Percentiles rank a stretch among this genome's conserved stretches.
phyloP scores from a whole-genome alignment of 805 yeast genomes.

The Lipomyces yamadae region DNA sequence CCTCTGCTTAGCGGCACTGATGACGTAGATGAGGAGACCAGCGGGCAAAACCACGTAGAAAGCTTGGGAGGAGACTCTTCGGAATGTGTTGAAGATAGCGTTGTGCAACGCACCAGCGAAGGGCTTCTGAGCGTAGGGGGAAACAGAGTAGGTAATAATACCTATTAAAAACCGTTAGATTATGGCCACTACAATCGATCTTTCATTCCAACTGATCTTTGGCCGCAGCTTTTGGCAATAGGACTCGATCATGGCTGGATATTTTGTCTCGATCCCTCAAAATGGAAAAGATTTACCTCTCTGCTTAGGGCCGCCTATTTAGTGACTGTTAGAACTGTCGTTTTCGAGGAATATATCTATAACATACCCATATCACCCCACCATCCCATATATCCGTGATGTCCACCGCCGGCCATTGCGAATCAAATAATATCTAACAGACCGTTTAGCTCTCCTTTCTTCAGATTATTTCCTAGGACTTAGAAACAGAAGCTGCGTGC shows the following conservation, averaged over 20 bases:
- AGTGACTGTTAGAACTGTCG: conserved; percentile 1
- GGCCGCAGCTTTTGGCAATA: not conserved
- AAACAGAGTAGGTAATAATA: conserved; percentile 79
- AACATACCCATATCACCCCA: conserved; percentile 87
- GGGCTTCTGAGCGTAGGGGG: conserved; percentile 93
- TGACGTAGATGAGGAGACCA: conserved; percentile 78
- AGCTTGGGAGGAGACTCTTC: conserved; percentile 88
- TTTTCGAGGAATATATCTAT: not conserved
- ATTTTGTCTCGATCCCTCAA: not conserved
- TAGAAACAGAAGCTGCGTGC: not conserved
- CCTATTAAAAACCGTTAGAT: conserved; percentile 20
- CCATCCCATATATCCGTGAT: conserved; percentile 81
- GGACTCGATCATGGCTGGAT: not conserved
- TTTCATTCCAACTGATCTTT: not conserved
- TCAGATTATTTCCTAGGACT: not conserved
- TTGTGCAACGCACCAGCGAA: conserved; percentile 83
- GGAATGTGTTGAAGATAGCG: conserved; percentile 89
- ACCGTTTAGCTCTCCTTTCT: not conserved
- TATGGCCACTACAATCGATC: not conserved
- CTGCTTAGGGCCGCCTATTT: conserved; percentile 70
- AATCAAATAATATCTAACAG: not conserved
- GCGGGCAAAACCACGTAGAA: conserved; percentile 79
- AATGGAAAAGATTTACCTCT: conserved; percentile 56
- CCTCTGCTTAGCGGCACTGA: conserved; percentile 77
- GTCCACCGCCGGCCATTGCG: conserved; percentile 38